Conservation (phyloP, 1,284 basidiomycete genomes). For the Microbotryum silenes-acaulis region DNA sequence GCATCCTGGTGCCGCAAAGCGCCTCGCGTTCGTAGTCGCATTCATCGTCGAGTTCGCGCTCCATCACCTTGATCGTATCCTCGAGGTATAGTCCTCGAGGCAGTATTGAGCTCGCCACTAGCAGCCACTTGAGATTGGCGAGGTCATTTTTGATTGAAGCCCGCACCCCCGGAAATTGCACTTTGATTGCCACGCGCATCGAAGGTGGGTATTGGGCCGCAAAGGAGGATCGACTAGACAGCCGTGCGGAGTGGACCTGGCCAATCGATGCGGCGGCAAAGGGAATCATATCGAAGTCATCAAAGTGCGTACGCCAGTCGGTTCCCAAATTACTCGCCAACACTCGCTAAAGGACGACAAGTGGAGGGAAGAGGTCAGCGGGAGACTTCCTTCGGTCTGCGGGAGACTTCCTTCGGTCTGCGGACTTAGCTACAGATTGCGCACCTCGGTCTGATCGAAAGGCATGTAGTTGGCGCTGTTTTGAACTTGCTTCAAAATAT, state of each 20-base stretch:
- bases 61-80: conserved; percentile 79
- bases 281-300: conserved; percentile 71
- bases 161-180: conserved; percentile 90
- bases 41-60: conserved; percentile 85
- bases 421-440: background rate
- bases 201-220: conserved; percentile 42
- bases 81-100: conserved; percentile 86
- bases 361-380: background rate
- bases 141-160: conserved; percentile 82
- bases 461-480: conserved; percentile 98
- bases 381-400: no score
- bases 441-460: conserved; percentile 92
- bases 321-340: conserved; percentile 65
- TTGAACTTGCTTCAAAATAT: conserved; percentile 82
- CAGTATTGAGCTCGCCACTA: conserved; percentile 69
- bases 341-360: conserved; percentile 50
- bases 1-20: conserved; percentile 60
- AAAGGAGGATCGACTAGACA: conserved; percentile 42
- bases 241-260: conserved; percentile 78
- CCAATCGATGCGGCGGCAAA: conserved; percentile 97
- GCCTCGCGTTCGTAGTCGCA: conserved; percentile 91
- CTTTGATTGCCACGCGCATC: conserved; percentile 71
- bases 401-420: background rate
- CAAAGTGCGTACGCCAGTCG: conserved; percentile 66
- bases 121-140: conserved; percentile 71